Conservation (phyloP, 2,329 filamentous ascomycete species). For the Boeremia lycopersici region DNA sequence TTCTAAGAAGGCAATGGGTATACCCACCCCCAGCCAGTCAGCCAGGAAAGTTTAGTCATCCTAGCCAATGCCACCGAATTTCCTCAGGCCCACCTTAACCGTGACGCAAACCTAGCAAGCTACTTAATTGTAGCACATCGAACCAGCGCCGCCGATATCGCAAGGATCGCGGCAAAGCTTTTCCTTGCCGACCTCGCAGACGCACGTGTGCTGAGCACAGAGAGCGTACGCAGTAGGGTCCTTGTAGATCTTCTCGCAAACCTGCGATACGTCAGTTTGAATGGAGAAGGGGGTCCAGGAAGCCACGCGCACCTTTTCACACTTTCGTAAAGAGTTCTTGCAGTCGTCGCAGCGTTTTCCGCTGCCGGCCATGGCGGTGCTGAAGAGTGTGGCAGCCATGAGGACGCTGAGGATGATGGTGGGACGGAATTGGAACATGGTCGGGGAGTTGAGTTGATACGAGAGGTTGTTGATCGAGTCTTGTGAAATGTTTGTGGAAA, state of each 20-base stretch:
- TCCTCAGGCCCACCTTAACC: no score
- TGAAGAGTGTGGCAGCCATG: neutral
- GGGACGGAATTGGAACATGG: neutral
- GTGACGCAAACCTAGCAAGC: neutral
- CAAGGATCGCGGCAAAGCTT: neutral
- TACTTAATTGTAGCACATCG: neutral
- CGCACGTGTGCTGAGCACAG: neutral
- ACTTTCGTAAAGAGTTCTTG: neutral
- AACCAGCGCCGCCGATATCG: neutral
- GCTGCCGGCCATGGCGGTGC: neutral
- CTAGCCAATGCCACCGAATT: no score
- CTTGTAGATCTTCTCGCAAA: neutral
- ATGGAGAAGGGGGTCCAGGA: neutral
- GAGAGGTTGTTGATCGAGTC: neutral
- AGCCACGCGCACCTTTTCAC: neutral
- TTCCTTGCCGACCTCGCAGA: constrained; percentile 2
- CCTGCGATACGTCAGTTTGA: neutral
- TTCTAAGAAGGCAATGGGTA: no score
- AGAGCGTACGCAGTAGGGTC: neutral
- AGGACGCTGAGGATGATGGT: neutral
- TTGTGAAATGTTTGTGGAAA: neutral
- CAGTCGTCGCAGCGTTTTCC: neutral
- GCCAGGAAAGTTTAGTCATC: no score
- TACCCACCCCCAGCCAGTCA: no score
- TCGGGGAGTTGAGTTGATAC: neutral